phyloP scores from a whole-genome alignment of 768 basidiomycete genomes.

The Lyophyllum atratum region DNA sequence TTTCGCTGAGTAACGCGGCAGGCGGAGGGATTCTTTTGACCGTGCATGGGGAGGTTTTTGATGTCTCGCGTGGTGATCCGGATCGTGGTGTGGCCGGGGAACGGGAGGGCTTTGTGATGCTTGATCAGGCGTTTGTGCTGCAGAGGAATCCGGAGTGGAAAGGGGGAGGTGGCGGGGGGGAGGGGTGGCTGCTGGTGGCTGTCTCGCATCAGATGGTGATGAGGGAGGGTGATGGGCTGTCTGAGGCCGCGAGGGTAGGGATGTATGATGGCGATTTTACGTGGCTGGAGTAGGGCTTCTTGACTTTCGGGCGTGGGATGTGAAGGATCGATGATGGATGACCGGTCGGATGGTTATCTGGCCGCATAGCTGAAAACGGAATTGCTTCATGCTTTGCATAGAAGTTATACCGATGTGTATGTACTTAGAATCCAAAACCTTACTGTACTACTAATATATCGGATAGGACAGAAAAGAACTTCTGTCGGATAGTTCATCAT shows the following conservation, averaged over 20 bases:
- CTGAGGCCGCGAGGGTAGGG: not conserved
- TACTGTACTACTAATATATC: too few relatives aligned
- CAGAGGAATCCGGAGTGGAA: slow-evolving; percentile 6
- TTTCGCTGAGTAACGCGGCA: slow-evolving; percentile 6
- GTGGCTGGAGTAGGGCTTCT: slow-evolving; percentile 4
- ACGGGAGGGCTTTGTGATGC: slow-evolving; percentile 7
- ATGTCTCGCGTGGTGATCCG: not conserved
- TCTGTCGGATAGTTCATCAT: too few relatives aligned
- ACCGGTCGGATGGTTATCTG: not conserved
- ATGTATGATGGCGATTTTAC: slow-evolving; percentile 7
- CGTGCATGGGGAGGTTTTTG: slow-evolving; percentile 26
- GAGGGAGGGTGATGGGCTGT: not conserved
- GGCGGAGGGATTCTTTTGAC: slow-evolving; percentile 25
- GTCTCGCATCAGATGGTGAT: slow-evolving; percentile 27
- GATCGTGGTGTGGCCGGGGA: not conserved
- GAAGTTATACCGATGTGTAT: too few relatives aligned
- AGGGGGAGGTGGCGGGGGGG: not conserved
- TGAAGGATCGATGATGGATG: not conserved
- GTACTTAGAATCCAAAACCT: too few relatives aligned
- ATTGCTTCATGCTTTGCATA: not conserved
- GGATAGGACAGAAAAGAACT: too few relatives aligned
- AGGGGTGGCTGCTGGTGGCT: slow-evolving; percentile 27
- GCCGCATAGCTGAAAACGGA: not conserved
- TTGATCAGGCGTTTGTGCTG: slow-evolving; percentile 33
- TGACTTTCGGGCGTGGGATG: not conserved